Base-by-base conservation (phyloP, 1,284 basidiomycete genomes). In the Puccinia hordei region DNA sequence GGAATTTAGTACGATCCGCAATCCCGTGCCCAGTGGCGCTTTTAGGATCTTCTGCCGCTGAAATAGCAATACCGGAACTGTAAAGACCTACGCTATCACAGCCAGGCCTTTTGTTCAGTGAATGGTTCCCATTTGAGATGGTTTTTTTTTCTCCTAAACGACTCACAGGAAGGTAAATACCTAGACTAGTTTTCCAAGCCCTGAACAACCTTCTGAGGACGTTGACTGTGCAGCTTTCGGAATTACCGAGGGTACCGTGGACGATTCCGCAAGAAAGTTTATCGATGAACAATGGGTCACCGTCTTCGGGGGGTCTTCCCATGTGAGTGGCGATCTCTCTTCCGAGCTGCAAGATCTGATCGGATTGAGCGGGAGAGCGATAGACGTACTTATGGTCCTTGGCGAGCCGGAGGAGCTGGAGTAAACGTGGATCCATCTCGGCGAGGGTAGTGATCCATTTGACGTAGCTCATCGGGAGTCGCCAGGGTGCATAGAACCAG, bases 121-220 rank as follows among this genome's bases (percentile, higher is more conserved):
- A 41, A 41, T 41, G 4, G 38, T 41, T 6, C 12, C 38, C 6
- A 6, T 4, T 41, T 41, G 38, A 41, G 4, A 41, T 4, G 38
- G 12, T 12, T 41, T 41, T 41, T 17, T 41, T 49, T 19, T 44
- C 8, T 30, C 13, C 8, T 8, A 69, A 22, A 66, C 17, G 22
- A 24, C 83, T 33, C n/a, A 86, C 86, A 10, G 86, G 86, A 22
- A 87, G 78, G 82, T 87, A 87, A 82, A 87, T 86, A 63, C 82
- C 79, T 81, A 87, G 83, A 57, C 82, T 82, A 81, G 85, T 84
- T 49, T 83, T 82, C 82, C 84, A 86, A 0, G 84, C 86, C 0
- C 83, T 75, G 5, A 83, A 66, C 83, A 84, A 86, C 1, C 86
- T 83, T 81, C 84, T 83, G 46, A 82, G 73, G 1, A 85, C 83